Base-by-base conservation (phyloP, 352 stramenopile genomes). In the Globisporangium nagaii region DNA sequence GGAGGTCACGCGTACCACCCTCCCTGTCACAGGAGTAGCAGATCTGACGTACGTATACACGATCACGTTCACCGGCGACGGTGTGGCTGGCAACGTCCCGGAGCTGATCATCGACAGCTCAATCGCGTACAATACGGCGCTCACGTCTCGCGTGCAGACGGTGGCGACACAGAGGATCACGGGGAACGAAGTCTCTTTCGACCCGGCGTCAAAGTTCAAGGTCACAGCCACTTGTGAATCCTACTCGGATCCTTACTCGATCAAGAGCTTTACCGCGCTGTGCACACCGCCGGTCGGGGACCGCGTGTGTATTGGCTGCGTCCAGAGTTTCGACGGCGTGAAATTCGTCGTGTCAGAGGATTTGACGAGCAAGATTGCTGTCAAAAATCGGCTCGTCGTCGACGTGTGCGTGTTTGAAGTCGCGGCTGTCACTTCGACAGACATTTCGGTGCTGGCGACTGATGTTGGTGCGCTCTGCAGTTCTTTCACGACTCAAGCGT, bases 61-160 rank as follows among this genome's bases (percentile, higher is more conserved):
- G 2, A 84, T 98, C 25, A 82, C 66, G 5, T 98, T 98, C 51
- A 66, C 79, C 19, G 88, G 90, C 7, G 30, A 88, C 31, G 70
- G 75, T 42, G 76, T 89, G 3, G 76, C 76, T 37, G 96, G 96
- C 13, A 80, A 98, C 58, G 83, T 98, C 1, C 87, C 95, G 1
- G 35, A 62, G 35, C 47, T 96, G 0, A 57, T 39, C 6, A 69
- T 96, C 10, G 59, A 81, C n/a, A 67, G 56, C 24, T 66, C 66
- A 0, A 53, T 88, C 12, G 73, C 50, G 0, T 68, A 81, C 41
- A 70, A 62, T 25, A 37, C 24, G 31, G 25, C 20, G 17, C 41
- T 63, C 2, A 62, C 78, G 0, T 31, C 46, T 11, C 53, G 31
- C 1, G 49, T 88, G 12, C 70, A 63, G 2, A 87, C 78, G 0